Evolutionary conservation across 176 grass and related monocot species (phyloP).

Genomic region (Phoenix roebelenii): DNA sequence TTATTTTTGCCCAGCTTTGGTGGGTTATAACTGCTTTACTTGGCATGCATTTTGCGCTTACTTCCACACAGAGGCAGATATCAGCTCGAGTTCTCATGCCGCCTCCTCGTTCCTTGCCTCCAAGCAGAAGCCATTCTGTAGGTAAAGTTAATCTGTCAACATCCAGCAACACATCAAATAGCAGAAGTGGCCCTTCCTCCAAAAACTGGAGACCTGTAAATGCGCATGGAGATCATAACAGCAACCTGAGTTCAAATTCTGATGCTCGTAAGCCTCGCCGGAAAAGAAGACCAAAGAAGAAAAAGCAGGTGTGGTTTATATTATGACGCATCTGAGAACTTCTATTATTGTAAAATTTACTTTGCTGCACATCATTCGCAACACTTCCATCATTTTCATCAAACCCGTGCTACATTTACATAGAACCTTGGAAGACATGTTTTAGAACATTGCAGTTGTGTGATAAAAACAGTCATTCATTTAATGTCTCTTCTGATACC

Average conservation of each 20-base stretch:
- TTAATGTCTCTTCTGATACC: too few relatives aligned
- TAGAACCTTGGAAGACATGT: too few relatives aligned
- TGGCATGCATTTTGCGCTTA: slow-evolving; percentile 1
- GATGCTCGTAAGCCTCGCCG: slow-evolving; percentile 79
- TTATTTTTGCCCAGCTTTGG: neutral
- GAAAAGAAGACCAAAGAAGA: slow-evolving; percentile 95
- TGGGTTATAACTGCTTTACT: neutral
- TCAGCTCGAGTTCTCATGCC: slow-evolving; percentile 95
- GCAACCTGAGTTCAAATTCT: slow-evolving; percentile 90
- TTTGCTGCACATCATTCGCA: too few relatives aligned
- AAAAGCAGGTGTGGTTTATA: slow-evolving; percentile 49
- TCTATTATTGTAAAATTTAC: too few relatives aligned
- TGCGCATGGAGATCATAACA: slow-evolving; percentile 30
- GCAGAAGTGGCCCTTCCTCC: slow-evolving; percentile 35
- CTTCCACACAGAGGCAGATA: slow-evolving; percentile 50
- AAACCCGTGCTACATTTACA: too few relatives aligned
- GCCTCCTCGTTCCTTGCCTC: slow-evolving; percentile 70
- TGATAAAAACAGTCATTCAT: too few relatives aligned
- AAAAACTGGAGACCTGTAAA: slow-evolving; percentile 46
- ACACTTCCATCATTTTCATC: too few relatives aligned
- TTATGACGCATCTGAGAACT: too few relatives aligned
- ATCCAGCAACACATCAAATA: slow-evolving; percentile 67
- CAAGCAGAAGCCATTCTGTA: slow-evolving; percentile 44
- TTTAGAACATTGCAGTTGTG: too few relatives aligned
- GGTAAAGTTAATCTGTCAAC: slow-evolving; percentile 47